A percentile compares a stretch with the other conserved stretches of the same genome.
These are phyloP conservation scores for Aplosporella prunicola DNA, from an alignment of 2,329 filamentous ascomycete genomes.

Conservation along the genomic window DNA sequence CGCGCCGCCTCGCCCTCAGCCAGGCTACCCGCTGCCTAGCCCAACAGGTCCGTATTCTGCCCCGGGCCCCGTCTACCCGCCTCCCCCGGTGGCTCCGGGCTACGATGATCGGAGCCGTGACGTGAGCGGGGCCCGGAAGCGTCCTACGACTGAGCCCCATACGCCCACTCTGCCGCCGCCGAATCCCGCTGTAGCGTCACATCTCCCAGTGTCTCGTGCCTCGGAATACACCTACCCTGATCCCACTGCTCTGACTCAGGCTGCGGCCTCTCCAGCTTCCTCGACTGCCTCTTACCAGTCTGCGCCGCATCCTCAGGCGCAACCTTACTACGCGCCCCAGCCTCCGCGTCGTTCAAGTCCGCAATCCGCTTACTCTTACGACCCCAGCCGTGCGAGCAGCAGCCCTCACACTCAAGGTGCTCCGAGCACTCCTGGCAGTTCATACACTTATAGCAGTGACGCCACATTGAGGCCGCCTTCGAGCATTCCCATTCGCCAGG, in stretches of 20 bases:
- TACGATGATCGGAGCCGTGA: slow-evolving; percentile 31
- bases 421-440: slow-evolving; percentile 26
- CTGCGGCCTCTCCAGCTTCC: slow-evolving; percentile 36
- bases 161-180: slow-evolving; percentile 42
- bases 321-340: slow-evolving; percentile 32
- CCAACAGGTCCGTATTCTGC: slow-evolving; percentile 35
- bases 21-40: slow-evolving; percentile 35
- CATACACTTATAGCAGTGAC: slow-evolving; percentile 20
- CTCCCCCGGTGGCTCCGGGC: slow-evolving; percentile 17
- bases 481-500: slow-evolving; percentile 23
- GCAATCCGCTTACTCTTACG: slow-evolving; percentile 33
- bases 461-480: slow-evolving; percentile 22
- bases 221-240: slow-evolving; percentile 37
- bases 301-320: slow-evolving; percentile 21
- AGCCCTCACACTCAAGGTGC: slow-evolving; percentile 32
- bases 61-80: slow-evolving; percentile 20
- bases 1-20: slow-evolving; percentile 29
- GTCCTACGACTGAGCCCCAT: slow-evolving; percentile 39
- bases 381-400: slow-evolving; percentile 32
- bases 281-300: slow-evolving; percentile 32
- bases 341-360: slow-evolving; percentile 33
- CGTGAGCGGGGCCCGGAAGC: slow-evolving; percentile 35
- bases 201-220: slow-evolving; percentile 27
- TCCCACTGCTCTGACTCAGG: slow-evolving; percentile 34
- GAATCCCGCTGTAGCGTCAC: slow-evolving; percentile 35